phyloP scores from a whole-genome alignment of 768 basidiomycete species.

The Tricholoma saponaceum region DNA sequence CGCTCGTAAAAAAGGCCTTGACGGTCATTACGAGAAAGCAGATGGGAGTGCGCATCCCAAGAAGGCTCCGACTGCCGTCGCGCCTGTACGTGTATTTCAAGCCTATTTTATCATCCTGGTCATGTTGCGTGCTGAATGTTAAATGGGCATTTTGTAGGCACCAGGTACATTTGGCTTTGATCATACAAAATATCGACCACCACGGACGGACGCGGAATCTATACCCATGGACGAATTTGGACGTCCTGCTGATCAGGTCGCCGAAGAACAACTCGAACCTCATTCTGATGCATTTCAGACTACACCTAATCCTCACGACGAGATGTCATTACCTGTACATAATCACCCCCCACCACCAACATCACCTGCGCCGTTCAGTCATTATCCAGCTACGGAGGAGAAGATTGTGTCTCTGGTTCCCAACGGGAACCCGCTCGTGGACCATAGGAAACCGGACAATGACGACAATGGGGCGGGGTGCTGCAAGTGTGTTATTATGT shows the following conservation, averaged over 20 bases:
- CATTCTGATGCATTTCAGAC: slow-evolving; percentile 14
- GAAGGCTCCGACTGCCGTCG: slow-evolving; percentile 36
- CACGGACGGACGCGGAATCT: slow-evolving; percentile 33
- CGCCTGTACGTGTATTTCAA: slow-evolving; percentile 47
- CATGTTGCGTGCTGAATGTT: background rate
- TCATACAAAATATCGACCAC: slow-evolving; percentile 61
- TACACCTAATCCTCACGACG: slow-evolving; percentile 18
- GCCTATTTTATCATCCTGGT: background rate
- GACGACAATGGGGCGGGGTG: slow-evolving; percentile 56
- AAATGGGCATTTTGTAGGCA: slow-evolving; percentile 38
- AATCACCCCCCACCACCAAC: slow-evolving; percentile 40
- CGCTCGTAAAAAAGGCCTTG: slow-evolving; percentile 76
- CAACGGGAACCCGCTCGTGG: slow-evolving; percentile 24
- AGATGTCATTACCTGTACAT: slow-evolving; percentile 25
- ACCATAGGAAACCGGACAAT: slow-evolving; percentile 32
- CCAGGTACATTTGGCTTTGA: slow-evolving; percentile 84
- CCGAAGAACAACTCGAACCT: slow-evolving; percentile 15
- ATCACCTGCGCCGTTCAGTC: slow-evolving; percentile 61
- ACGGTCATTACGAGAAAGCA: slow-evolving; percentile 62
- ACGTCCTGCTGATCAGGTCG: slow-evolving; percentile 21
- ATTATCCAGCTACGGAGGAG: slow-evolving; percentile 40
- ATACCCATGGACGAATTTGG: slow-evolving; percentile 73
- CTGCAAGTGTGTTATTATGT: slow-evolving; percentile 86
- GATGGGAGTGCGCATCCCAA: slow-evolving; percentile 64
- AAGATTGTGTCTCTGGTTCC: slow-evolving; percentile 12